phyloP scores from a whole-genome alignment of 2,329 filamentous ascomycete genomes.

The Colletotrichum brevisporum region DNA sequence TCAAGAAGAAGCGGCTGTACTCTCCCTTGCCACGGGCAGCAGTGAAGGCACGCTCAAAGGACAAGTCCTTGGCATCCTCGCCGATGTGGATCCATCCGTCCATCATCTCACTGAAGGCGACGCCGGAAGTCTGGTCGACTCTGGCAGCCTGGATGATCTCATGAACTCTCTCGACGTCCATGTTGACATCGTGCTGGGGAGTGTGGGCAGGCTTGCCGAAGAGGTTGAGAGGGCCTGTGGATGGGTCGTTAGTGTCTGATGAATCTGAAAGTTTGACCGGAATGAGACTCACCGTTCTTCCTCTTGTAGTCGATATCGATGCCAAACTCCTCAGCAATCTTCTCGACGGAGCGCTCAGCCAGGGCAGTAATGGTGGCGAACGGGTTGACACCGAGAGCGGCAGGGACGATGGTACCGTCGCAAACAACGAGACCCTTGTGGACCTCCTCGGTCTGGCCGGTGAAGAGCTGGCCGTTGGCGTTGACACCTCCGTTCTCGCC shows the following conservation, averaged over 20 bases:
- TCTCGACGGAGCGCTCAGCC: conserved; percentile 73
- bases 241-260: not conserved
- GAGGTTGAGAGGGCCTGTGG: conserved; percentile 62
- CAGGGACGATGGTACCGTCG: conserved; percentile 73
- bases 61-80: conserved; percentile 58
- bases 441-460: conserved; percentile 62
- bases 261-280: too few relatives aligned
- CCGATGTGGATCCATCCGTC: conserved; percentile 70
- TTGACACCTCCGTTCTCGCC: conserved; percentile 71
- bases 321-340: conserved; percentile 56
- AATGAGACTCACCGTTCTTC: conserved; percentile 49
- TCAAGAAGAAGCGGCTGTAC: conserved; percentile 71
- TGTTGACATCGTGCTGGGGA: conserved; percentile 50
- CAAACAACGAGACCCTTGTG: conserved; percentile 72
- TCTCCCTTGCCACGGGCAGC: conserved; percentile 67
- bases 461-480: conserved; percentile 72
- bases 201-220: conserved; percentile 62
- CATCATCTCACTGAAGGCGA: conserved; percentile 77
- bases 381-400: conserved; percentile 75
- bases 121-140: conserved; percentile 61
- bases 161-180: conserved; percentile 52
- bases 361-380: conserved; percentile 79
- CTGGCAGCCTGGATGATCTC: conserved; percentile 58
- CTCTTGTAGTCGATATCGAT: conserved; percentile 61
- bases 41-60: conserved; percentile 67